Evolutionary conservation across 495 filamentous ascomycete species (phyloP), one percentile per base, ranked within the genome.

Genomic region (Filosporella fistucella): DNA sequence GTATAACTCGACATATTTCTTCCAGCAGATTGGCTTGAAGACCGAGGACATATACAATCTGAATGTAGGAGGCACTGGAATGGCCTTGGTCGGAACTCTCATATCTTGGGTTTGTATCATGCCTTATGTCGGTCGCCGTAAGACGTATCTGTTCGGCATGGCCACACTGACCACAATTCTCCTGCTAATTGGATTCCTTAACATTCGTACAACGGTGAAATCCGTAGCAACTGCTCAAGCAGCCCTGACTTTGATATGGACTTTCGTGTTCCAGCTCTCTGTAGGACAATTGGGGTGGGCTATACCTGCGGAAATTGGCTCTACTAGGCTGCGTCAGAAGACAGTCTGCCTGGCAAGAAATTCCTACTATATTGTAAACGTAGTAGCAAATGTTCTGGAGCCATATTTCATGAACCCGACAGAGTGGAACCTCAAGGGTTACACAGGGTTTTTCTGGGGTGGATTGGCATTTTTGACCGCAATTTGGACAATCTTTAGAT

Each of bases 391-490:
- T 30, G 28, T 30, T 30, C 8, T 30, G 8, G n/a, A 30, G 73
- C 74, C 83, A 0, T 84, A 85, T 54, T 84, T 86, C 79, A 60
- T 89, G 33, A 88, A 87, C 42, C 63, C 82, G 1, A 61, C 0
- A 78, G 77, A 0, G 86, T 84, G 85, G 58, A 85, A 64, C 87
- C 81, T 84, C 64, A 75, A 45, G 84, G 84, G 52, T 82, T 45
- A 51, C 18, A 51, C 48, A 2, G 34, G 49, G 2, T 52, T 52
- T 37, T 3, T 52, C 18, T 52, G 49, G 49, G 37, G 34, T 14
- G 42, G 43, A 13, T 24, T 14, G 9, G 33, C 34, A 61, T 84
- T 85, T 63, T 56, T 78, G 16, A 85, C 78, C 61, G 74, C 86
- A 40, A 61, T 87, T 3, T 89, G 85, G 64, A 74, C 77, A 0